A percentile compares a stretch with the other conserved stretches of the same genome.
Conservation (phyloP, 805 yeast genomes). For the Ogataea naganishii region DNA sequence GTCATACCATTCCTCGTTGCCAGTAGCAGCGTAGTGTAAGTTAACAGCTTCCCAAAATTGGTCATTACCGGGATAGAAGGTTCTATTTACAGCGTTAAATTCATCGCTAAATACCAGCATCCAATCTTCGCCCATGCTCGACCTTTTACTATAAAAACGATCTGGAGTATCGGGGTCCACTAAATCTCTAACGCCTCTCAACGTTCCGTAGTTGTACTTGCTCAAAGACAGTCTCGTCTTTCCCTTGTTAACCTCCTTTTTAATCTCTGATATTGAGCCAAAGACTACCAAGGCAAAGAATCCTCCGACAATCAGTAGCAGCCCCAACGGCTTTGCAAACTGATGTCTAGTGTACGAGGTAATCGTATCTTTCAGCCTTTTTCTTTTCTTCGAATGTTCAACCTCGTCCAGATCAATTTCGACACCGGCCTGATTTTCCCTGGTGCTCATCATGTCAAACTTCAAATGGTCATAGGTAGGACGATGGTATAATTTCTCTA, state of each 20-base stretch:
- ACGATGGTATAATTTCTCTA: too few relatives aligned
- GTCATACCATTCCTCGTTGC: slow-evolving; percentile 80
- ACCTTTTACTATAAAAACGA: slow-evolving; percentile 33
- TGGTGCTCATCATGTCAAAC: too few relatives aligned
- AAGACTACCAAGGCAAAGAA: not conserved
- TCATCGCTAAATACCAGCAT: slow-evolving; percentile 73
- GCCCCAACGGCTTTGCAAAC: slow-evolving; percentile 4
- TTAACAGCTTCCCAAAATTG: slow-evolving; percentile 76
- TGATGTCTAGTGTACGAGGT: too few relatives aligned
- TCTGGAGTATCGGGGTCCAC: slow-evolving; percentile 59
- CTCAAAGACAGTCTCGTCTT: too few relatives aligned
- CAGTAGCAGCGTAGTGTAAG: slow-evolving; percentile 68
- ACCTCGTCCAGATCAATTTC: too few relatives aligned
- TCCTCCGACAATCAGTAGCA: slow-evolving; percentile 2
- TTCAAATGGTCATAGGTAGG: too few relatives aligned
- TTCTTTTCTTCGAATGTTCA: too few relatives aligned
- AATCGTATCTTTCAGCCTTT: too few relatives aligned
- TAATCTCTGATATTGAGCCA: slow-evolving; percentile 3
- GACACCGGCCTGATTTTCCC: too few relatives aligned
- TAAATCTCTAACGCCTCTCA: slow-evolving; percentile 15
- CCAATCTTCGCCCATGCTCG: slow-evolving; percentile 54
- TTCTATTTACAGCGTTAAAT: slow-evolving; percentile 72
- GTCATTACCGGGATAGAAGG: slow-evolving; percentile 75
- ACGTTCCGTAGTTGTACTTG: slow-evolving; percentile 2
- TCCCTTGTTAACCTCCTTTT: not conserved